A percentile compares a stretch with the other conserved stretches of the same genome.
Conservation (phyloP, 805 yeast genomes). For the Maudiozyma pseudohumilis region DNA sequence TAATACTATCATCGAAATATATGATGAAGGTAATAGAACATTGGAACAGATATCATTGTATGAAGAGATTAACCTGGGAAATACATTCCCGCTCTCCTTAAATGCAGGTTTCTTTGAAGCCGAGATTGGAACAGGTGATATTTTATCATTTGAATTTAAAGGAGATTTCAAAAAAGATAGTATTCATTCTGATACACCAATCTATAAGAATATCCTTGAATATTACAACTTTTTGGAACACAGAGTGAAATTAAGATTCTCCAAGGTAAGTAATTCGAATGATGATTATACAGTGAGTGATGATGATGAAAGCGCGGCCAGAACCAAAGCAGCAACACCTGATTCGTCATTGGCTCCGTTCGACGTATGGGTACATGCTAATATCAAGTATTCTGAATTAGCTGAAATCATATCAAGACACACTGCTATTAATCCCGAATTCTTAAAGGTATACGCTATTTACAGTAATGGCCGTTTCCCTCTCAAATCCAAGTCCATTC, state of each 20-base stretch:
- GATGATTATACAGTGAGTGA: constrained; percentile 22
- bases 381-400: constrained; percentile 48
- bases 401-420: constrained; percentile 49
- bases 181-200: constrained; percentile 18
- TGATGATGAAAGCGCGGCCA: constrained; percentile 1
- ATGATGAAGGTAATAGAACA: too few relatives aligned
- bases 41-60: constrained; percentile 22
- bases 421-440: constrained; percentile 46
- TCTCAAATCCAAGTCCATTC: constrained; percentile 26
- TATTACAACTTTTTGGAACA: constrained; percentile 48
- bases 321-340: too few relatives aligned
- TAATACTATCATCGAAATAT: constrained; percentile 16
- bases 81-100: constrained; percentile 37
- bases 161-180: constrained; percentile 1
- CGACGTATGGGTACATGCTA: constrained; percentile 61
- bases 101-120: constrained; percentile 38
- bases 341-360: too few relatives aligned
- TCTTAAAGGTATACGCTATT: constrained; percentile 56
- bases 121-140: constrained; percentile 63
- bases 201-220: constrained; percentile 32
- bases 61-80: constrained; percentile 54
- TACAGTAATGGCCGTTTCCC: constrained; percentile 51
- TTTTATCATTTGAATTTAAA: constrained; percentile 32
- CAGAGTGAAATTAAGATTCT: constrained; percentile 49
- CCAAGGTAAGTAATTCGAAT: constrained; percentile 14